These are phyloP conservation scores for Fusarium globosum DNA, from an alignment of 2,329 filamentous ascomycete genomes.

Conservation along the genomic window DNA sequence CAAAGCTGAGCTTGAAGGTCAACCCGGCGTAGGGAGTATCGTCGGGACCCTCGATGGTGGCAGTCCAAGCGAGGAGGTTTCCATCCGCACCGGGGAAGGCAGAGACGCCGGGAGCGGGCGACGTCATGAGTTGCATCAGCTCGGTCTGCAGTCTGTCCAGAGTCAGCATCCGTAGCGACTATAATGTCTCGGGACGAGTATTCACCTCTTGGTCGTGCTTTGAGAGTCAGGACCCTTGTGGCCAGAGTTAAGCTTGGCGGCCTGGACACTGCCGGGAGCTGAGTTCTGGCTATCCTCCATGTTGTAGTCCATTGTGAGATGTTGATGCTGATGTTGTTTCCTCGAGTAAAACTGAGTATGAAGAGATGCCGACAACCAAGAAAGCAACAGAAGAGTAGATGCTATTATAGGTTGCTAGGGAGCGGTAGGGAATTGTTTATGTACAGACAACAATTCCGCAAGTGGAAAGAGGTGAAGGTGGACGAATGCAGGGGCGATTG, in stretches of 20 bases:
- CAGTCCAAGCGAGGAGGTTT: conserved; percentile 92
- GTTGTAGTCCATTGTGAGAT: conserved; percentile 55
- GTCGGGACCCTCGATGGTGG: conserved; percentile 89
- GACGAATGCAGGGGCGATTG: conserved; percentile 28
- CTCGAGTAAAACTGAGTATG: conserved; percentile 1
- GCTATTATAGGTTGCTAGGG: conserved; percentile 9
- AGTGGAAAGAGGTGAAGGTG: conserved; percentile 35
- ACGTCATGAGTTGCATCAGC: conserved; percentile 98
- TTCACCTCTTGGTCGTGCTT: conserved; percentile 82
- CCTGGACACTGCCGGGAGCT: conserved; percentile 69
- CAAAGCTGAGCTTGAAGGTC: conserved; percentile 90
- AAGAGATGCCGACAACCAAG: conserved; percentile 17
- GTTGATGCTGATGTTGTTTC: conserved; percentile 11
- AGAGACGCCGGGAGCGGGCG: conserved; percentile 90
- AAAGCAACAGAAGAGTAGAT: conserved; percentile 8
- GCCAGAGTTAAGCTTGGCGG: conserved; percentile 68
- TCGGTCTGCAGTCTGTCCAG: conserved; percentile 86
- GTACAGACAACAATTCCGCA: conserved; percentile 36
- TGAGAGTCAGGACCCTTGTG: conserved; percentile 73
- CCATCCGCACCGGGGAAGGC: conserved; percentile 93
- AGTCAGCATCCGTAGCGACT: conserved; percentile 14
- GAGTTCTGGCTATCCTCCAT: conserved; percentile 73
- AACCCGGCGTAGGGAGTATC: conserved; percentile 92
- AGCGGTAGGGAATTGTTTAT: conserved; percentile 19
- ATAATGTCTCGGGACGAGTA: conserved; percentile 3